These are phyloP conservation scores for Podila verticillata DNA, from an alignment of 192 early-diverging fungal genomes.

Conservation along the genomic window DNA sequence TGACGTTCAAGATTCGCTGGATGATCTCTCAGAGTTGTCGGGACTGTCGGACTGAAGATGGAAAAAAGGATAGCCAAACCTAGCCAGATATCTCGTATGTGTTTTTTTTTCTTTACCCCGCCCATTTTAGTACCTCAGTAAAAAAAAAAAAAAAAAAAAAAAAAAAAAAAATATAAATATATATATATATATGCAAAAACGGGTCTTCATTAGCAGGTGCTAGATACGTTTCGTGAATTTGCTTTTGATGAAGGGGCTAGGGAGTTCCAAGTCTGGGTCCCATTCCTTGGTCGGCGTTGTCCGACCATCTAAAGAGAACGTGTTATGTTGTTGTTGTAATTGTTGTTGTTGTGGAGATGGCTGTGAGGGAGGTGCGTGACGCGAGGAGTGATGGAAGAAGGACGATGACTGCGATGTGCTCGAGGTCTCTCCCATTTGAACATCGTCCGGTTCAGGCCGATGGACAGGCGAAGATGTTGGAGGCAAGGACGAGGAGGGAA, in stretches of 20 bases:
- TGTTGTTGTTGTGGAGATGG: no score
- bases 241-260: not conserved
- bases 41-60: constrained; percentile 33
- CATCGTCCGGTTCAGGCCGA: not conserved
- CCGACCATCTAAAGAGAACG: not conserved
- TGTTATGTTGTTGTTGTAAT: no score
- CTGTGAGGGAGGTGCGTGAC: no score
- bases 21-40: constrained; percentile 45
- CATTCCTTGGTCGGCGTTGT: constrained; percentile 1
- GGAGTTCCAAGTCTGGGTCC: not conserved
- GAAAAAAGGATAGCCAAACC: not conserved
- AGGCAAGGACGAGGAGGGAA: no score
- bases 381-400: not conserved
- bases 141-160: not conserved
- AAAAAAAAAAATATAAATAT: not conserved
- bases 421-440: not conserved
- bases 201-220: not conserved
- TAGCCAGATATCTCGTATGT: no score
- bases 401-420: not conserved
- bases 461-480: no score
- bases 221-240: not conserved
- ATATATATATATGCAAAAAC: not conserved
- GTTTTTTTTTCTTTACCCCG: no score
- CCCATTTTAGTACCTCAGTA: no score
- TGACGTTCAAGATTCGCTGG: constrained; percentile 33